Evolutionary conservation across 2,329 filamentous ascomycete species (phyloP).

Genomic region (Sclerotinia minor): DNA sequence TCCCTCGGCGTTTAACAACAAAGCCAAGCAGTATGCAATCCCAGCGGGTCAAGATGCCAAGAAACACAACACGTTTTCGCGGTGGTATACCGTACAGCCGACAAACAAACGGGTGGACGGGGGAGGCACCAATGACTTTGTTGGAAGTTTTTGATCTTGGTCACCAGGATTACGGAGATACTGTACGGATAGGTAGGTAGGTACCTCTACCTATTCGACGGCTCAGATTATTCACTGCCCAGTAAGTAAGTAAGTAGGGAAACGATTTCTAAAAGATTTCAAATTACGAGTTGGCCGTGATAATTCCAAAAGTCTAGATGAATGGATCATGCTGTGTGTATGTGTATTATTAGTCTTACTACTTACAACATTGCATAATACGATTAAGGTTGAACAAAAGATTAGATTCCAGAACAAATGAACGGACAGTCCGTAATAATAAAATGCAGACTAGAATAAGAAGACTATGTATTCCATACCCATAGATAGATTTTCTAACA

Average conservation of each 20-base stretch:
- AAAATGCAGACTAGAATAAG: not conserved
- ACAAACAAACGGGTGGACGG: not conserved
- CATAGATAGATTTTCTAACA: not conserved
- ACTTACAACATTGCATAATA: too few relatives aligned
- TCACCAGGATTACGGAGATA: not conserved
- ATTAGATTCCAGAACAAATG: slow-evolving; percentile 8
- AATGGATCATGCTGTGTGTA: too few relatives aligned
- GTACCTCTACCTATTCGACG: too few relatives aligned
- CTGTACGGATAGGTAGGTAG: too few relatives aligned
- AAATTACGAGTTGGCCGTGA: not conserved
- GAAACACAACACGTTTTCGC: not conserved
- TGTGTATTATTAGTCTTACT: too few relatives aligned
- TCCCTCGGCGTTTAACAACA: slow-evolving; percentile 2
- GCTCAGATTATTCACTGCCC: too few relatives aligned
- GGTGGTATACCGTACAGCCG: not conserved
- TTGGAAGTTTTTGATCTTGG: not conserved
- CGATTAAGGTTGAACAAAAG: too few relatives aligned
- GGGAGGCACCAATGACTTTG: not conserved
- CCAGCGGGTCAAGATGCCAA: slow-evolving; percentile 2
- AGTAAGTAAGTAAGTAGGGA: too few relatives aligned
- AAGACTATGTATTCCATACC: too few relatives aligned
- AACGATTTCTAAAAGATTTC: too few relatives aligned
- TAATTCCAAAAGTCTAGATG: not conserved
- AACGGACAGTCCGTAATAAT: slow-evolving; percentile 9
- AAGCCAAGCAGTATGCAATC: not conserved